Evolutionary conservation across 2,329 filamentous ascomycete genomes (phyloP), one percentile per base, ranked within the genome.

Genomic region (Madurella fahalii): DNA sequence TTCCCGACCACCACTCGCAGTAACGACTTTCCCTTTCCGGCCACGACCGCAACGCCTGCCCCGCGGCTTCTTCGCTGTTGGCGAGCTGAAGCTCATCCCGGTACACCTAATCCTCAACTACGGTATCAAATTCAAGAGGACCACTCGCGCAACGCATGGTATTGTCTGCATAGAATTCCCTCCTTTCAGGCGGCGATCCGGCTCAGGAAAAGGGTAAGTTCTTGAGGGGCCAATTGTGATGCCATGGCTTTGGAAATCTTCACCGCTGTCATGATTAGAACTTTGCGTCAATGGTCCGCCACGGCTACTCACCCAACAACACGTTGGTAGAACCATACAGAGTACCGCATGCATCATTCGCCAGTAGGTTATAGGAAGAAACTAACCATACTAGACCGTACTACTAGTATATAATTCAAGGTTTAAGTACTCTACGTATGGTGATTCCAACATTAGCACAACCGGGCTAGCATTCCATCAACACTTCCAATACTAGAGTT

Each of bases 21-120:
- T 15, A 57, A 61, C 7, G 68, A 72, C 2, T 67, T 62, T 47
- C 71, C 9, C 62, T 58, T 2, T 77, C 75, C 51, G 74, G 74
- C n/a, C 64, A 73, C 52, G 72, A 71, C 1, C 62, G 58, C 8
- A 68, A 72, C 47, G 69, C 72, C 1, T 74, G 72, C 50, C 72
- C 0, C 72, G 72, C 0, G 58, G 72, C 1, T 74, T 72, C 61
- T 73, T 73, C 58, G 70, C 70, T 0, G 63, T 62, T 9, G 67
- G 67, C 45, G 67, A 72, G 62, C 65, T 74, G 8, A 73, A 74
- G 64, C 50, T 67, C 5, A 63, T 64, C 15, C 47, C 67, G 37
- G 63, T 58, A 5, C 52, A 60, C 9, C 18, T 62, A 2, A 39
- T 62, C 34, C 34, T 59, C 15, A 52, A 56, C 17, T 61, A 62